Base-by-base conservation (phyloP, 129 eudicot genomes). In the Centella asiatica region DNA sequence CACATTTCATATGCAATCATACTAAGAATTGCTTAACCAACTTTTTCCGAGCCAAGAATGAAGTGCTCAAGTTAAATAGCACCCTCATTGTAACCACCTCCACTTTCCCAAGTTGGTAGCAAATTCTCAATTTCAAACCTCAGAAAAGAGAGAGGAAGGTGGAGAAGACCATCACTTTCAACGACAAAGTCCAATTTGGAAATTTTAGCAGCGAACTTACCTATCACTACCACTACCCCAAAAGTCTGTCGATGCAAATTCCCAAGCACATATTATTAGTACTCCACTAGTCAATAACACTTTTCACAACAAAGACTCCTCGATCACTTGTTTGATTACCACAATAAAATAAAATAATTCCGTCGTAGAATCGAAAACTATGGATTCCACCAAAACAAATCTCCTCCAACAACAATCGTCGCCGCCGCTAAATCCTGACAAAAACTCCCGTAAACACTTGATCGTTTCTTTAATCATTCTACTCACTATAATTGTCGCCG, bases 401-500 rank as follows among this genome's bases (percentile, higher is more conserved):
- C 62, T 53, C 22, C 12, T 51, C 24, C 49, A 37, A 17, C 39
- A 48, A 44, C 5, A 44, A 22, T 24, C 34, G 15, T 22, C 5
- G 10, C 37, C 34, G 9, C 46, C 34, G n/a, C 60, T 52, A 3
- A 34, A 27, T 32, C 20, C 19, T 8, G 36, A 29, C 17, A 33
- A 32, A 15, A 69, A 39, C 42, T 29, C 15, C 61, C 18, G 6
- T 13, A 32, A 39, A 19, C 50, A 13, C 33, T n/a, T 26, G 44
- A 60, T 48, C 44, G 19, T 70, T 40, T 49, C 53, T 36, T 29
- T 36, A 28, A 42, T 61, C 27, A 18, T 51, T 31, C 20, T 70
- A 14, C 32, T 62, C 54, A 11, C 55, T 0, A 31, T 70, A 11
- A 27, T 51, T 5, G 7, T 60, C 12, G 46, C 23, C 1, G 48